phyloP scores from a whole-genome alignment of 163 green algal species.

The Coccomyxa subellipsoidea region DNA sequence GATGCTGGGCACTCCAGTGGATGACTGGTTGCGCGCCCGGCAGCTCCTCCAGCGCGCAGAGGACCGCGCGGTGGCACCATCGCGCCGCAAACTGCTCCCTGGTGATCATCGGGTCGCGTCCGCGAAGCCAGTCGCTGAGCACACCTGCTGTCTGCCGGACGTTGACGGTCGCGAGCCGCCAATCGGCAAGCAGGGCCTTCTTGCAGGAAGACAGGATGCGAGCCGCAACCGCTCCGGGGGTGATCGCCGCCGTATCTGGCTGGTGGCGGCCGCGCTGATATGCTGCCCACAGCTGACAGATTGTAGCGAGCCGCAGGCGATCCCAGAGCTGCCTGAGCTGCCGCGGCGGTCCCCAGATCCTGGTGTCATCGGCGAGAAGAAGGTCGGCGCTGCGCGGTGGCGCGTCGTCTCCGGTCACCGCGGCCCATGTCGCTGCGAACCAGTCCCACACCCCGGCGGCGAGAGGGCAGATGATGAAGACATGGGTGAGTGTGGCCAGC shows the following conservation, averaged over 20 bases:
- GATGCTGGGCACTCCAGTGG: no score
- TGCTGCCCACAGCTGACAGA: not conserved
- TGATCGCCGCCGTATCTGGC: no score
- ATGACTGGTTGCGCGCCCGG: no score
- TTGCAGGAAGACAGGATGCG: not conserved
- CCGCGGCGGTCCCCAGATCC: not conserved
- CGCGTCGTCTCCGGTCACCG: no score
- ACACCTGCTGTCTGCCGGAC: not conserved
- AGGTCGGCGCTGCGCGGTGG: not conserved
- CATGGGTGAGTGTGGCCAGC: no score
- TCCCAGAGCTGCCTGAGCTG: not conserved
- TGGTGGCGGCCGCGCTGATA: not conserved
- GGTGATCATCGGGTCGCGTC: not conserved
- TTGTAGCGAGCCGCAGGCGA: not conserved
- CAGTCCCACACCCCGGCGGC: no score
- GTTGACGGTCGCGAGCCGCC: not conserved
- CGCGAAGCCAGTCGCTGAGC: not conserved
- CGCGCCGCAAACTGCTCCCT: not conserved
- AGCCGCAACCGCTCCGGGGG: not conserved
- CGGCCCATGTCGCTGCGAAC: no score
- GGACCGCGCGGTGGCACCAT: no score
- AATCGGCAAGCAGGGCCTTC: not conserved
- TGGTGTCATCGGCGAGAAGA: not conserved
- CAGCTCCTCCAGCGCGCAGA: no score
- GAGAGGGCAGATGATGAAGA: no score